These are phyloP conservation scores for Scheffersomyces lignosus DNA, from an alignment of 805 yeast species.

Conservation along the genomic window DNA sequence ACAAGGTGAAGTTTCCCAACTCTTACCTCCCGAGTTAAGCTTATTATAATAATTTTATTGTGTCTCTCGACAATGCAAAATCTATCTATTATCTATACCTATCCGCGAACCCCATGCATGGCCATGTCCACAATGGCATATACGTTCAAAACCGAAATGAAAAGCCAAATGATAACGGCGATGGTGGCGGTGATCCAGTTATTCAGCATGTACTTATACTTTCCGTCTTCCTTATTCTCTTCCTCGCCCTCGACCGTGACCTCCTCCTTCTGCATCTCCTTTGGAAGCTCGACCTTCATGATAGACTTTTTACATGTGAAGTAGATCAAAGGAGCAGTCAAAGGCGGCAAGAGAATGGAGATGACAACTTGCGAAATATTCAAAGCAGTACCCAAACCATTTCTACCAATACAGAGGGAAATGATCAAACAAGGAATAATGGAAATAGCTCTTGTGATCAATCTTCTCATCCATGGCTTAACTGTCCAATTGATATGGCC, in stretches of 20 bases:
- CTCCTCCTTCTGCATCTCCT: constrained; percentile 6
- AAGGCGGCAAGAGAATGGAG: constrained; percentile 78
- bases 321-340: constrained; percentile 81
- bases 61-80: too few relatives aligned
- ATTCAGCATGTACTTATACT: constrained; percentile 58
- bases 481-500: constrained; percentile 84
- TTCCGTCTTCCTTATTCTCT: constrained; percentile 15
- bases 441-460: constrained; percentile 75
- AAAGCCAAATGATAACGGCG: constrained; percentile 65
- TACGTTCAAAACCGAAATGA: constrained; percentile 68
- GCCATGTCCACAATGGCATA: constrained; percentile 53
- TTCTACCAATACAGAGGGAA: constrained; percentile 67
- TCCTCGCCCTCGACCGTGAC: constrained; percentile 6
- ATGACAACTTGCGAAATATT: constrained; percentile 86
- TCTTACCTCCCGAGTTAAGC: too few relatives aligned
- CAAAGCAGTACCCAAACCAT: constrained; percentile 69
- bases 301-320: constrained; percentile 70
- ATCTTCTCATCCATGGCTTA: constrained; percentile 76
- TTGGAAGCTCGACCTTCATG: constrained; percentile 57
- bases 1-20: too few relatives aligned
- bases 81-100: too few relatives aligned
- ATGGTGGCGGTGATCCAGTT: constrained; percentile 53
- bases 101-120: constrained; percentile 32
- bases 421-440: constrained; percentile 79
- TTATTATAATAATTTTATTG: too few relatives aligned